phyloP scores from a whole-genome alignment of 2,329 filamentous ascomycete genomes.

The Fusarium nelsonii region DNA sequence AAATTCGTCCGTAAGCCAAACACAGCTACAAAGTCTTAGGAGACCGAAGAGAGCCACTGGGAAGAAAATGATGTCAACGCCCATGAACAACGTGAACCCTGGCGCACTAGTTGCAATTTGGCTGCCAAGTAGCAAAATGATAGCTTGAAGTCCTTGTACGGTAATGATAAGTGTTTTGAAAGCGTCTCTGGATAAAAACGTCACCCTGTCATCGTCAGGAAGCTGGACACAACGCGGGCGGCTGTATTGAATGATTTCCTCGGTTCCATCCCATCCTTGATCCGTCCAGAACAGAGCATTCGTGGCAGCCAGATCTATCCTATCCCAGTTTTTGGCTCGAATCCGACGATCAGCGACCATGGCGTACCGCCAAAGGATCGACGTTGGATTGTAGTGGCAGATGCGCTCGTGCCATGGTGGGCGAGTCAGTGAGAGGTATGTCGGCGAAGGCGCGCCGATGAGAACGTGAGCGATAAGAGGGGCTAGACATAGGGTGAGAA shows the following conservation, averaged over 20 bases:
- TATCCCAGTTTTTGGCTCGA: slow-evolving; percentile 12
- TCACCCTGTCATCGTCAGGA: background rate
- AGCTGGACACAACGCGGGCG: slow-evolving; percentile 5
- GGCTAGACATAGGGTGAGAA: slow-evolving; percentile 26
- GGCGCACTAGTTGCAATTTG: background rate
- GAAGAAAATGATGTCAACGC: slow-evolving; percentile 24
- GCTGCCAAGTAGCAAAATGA: background rate
- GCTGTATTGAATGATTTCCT: slow-evolving; percentile 13
- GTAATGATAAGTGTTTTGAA: slow-evolving; percentile 20
- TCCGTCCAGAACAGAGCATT: slow-evolving; percentile 32
- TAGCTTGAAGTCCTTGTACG: slow-evolving; percentile 4
- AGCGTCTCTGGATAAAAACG: background rate
- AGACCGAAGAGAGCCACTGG: slow-evolving; percentile 15
- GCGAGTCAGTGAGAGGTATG: slow-evolving; percentile 3
- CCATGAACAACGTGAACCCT: background rate
- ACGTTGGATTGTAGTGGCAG: slow-evolving; percentile 33
- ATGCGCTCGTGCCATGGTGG: slow-evolving; percentile 27
- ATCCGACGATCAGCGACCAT: slow-evolving; percentile 17
- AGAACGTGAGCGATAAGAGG: slow-evolving; percentile 31
- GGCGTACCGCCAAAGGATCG: slow-evolving; percentile 28
- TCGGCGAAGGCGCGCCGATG: slow-evolving; percentile 14
- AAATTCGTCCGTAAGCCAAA: slow-evolving; percentile 16
- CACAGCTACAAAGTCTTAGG: slow-evolving; percentile 11
- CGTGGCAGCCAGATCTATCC: slow-evolving; percentile 8
- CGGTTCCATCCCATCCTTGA: slow-evolving; percentile 24